These are phyloP conservation scores for Coleophoma crateriformis DNA, from an alignment of 2,329 filamentous ascomycete genomes.

Conservation along the genomic window DNA sequence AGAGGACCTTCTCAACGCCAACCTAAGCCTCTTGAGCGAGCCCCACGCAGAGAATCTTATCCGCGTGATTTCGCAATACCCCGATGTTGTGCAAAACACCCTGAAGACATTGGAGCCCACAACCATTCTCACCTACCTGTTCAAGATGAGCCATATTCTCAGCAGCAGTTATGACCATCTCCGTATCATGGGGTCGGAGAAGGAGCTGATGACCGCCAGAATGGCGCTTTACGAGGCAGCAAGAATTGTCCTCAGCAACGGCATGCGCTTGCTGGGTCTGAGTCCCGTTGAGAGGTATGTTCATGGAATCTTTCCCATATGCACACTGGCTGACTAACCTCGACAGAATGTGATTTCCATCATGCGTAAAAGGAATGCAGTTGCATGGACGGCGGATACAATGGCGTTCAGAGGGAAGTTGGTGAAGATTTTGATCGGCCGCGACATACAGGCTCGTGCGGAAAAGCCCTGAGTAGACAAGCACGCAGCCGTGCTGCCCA, in stretches of 20 bases:
- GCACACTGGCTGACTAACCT: neutral
- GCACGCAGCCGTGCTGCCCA: too few species aligned
- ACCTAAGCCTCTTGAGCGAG: constrained; percentile 65
- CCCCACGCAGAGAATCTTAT: constrained; percentile 68
- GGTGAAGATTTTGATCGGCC: neutral
- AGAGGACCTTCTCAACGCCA: constrained; percentile 55
- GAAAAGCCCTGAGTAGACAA: too few species aligned
- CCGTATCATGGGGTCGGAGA: constrained; percentile 75
- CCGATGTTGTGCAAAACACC: constrained; percentile 78
- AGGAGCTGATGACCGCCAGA: constrained; percentile 63
- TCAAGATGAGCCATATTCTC: constrained; percentile 79
- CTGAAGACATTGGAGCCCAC: constrained; percentile 76
- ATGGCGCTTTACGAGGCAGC: constrained; percentile 75
- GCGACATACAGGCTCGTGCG: neutral
- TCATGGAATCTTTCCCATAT: neutral
- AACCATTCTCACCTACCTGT: constrained; percentile 64
- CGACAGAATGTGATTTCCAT: neutral
- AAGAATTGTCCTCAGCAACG: constrained; percentile 71
- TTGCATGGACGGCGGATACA: too few species aligned
- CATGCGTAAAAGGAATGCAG: too few species aligned
- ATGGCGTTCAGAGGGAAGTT: neutral
- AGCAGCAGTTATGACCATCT: constrained; percentile 79
- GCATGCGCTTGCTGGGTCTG: constrained; percentile 76
- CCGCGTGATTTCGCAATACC: constrained; percentile 75
- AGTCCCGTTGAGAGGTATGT: constrained; percentile 61